Evolutionary conservation across 2,329 filamentous ascomycete genomes (phyloP).

Genomic region (Diaporthe caulivora): DNA sequence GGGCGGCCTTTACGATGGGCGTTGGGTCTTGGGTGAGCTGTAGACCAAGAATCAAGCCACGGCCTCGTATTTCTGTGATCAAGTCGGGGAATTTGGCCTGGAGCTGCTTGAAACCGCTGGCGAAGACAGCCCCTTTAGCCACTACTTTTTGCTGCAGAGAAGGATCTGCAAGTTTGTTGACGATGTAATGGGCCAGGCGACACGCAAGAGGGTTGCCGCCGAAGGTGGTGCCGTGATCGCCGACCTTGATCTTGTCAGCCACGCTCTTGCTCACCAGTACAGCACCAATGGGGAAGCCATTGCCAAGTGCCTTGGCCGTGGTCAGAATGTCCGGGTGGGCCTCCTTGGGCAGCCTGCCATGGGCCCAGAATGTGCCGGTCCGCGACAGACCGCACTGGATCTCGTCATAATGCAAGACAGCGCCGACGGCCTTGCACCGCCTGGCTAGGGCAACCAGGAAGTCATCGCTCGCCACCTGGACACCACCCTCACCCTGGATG

Average conservation of each 20-base stretch:
- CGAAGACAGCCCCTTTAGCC: constrained; percentile 70
- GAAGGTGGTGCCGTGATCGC: constrained; percentile 95
- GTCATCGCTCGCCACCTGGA: constrained; percentile 84
- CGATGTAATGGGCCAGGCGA: constrained; percentile 87
- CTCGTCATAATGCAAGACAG: constrained; percentile 93
- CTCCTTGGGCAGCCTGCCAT: constrained; percentile 77
- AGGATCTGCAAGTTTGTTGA: constrained; percentile 79
- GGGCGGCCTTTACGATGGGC: constrained; percentile 83
- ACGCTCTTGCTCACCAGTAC: constrained; percentile 74
- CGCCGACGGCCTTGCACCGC: constrained; percentile 87
- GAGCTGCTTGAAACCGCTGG: constrained; percentile 60
- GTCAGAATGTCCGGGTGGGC: constrained; percentile 96
- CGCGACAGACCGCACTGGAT: constrained; percentile 94
- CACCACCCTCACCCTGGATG: constrained; percentile 96
- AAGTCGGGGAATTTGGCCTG: constrained; percentile 71
- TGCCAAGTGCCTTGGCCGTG: constrained; percentile 94
- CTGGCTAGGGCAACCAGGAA: constrained; percentile 88
- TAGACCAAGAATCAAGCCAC: constrained; percentile 86
- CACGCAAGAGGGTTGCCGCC: constrained; percentile 91
- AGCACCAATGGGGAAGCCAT: constrained; percentile 95
- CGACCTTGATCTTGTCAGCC: constrained; percentile 70
- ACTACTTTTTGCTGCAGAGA: constrained; percentile 78
- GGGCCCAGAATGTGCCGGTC: constrained; percentile 92
- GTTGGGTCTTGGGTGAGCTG: constrained; percentile 82
- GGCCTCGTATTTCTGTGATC: constrained; percentile 83